phyloP scores from a whole-genome alignment of 2,329 filamentous ascomycete species.

The Phialophora expanda region DNA sequence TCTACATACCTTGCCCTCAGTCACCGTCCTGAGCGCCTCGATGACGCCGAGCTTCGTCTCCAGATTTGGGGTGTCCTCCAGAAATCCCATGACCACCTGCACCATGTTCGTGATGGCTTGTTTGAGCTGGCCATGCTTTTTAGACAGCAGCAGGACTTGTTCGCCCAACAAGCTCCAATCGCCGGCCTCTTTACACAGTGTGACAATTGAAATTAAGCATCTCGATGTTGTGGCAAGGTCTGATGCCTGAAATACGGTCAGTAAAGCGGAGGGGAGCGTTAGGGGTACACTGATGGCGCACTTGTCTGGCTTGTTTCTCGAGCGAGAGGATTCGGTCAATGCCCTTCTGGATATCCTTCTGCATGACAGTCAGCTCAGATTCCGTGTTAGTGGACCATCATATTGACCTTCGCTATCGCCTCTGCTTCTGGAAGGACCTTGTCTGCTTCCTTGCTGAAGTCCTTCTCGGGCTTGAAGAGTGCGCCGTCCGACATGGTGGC shows the following conservation, averaged over 20 bases:
- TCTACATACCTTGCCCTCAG: slow-evolving; percentile 80
- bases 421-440: slow-evolving; percentile 88
- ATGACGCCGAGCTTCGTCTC: slow-evolving; percentile 93
- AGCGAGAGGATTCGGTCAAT: slow-evolving; percentile 90
- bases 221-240: slow-evolving; percentile 95
- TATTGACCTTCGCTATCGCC: slow-evolving; percentile 78
- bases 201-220: slow-evolving; percentile 84
- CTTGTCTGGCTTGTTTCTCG: slow-evolving; percentile 98
- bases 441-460: slow-evolving; percentile 97
- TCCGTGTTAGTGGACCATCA: slow-evolving; percentile 4
- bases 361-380: slow-evolving; percentile 36
- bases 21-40: slow-evolving; percentile 92
- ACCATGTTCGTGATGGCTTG: slow-evolving; percentile 99
- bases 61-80: slow-evolving; percentile 81
- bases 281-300: slow-evolving; percentile 49
- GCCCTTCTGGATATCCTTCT: slow-evolving; percentile 76
- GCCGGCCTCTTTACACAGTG: slow-evolving; percentile 87
- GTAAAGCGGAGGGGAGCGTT: slow-evolving; percentile 15
- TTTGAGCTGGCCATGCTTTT: slow-evolving; percentile 99
- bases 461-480: slow-evolving; percentile 92
- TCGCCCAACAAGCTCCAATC: slow-evolving; percentile 97
- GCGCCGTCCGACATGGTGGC: slow-evolving; percentile 77
- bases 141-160: slow-evolving; percentile 91
- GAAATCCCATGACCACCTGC: slow-evolving; percentile 89
- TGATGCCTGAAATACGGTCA: slow-evolving; percentile 68